phyloP scores from a whole-genome alignment of 2,329 filamentous ascomycete species.

The Coniochaeta sp. region DNA sequence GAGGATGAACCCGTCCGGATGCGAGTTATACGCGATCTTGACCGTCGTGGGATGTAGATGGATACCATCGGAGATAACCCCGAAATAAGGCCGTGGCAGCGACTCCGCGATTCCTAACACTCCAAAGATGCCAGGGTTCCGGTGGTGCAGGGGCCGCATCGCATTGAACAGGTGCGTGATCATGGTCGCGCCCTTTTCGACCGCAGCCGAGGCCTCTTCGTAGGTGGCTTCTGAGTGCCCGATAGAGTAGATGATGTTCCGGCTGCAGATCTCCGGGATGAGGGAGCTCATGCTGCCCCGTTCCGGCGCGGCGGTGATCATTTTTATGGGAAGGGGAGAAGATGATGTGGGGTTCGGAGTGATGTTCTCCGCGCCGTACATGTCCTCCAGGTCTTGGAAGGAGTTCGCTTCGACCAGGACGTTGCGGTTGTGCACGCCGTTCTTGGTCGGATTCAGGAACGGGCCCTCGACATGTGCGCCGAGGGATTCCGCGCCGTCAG shows the following conservation, averaged over 20 bases:
- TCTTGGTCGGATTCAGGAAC: conserved; percentile 75
- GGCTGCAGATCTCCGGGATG: conserved; percentile 58
- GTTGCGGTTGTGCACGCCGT: conserved; percentile 74
- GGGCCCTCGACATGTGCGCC: conserved; percentile 89
- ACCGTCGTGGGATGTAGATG: conserved; percentile 83
- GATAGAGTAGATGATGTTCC: conserved; percentile 69
- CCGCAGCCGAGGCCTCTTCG: conserved; percentile 66
- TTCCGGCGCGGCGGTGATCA: conserved; percentile 85
- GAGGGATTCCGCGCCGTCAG: conserved; percentile 74
- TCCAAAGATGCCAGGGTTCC: conserved; percentile 85
- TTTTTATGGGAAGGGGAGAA: conserved; percentile 49
- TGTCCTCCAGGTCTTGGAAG: conserved; percentile 58
- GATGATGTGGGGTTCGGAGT: conserved; percentile 21
- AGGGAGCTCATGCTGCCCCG: conserved; percentile 59
- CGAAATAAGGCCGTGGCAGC: conserved; percentile 65
- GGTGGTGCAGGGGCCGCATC: conserved; percentile 84
- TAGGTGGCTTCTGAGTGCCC: conserved; percentile 86
- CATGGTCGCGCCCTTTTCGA: conserved; percentile 74
- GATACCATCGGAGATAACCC: conserved; percentile 84
- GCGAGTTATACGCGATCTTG: conserved; percentile 81
- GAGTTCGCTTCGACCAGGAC: conserved; percentile 60
- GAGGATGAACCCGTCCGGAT: conserved; percentile 77
- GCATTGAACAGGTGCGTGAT: conserved; percentile 93
- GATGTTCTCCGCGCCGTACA: conserved; percentile 69
- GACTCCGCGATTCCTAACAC: conserved; percentile 63